Conservation (phyloP, 495 filamentous ascomycete species). For the Penicillium bialowiezense region DNA sequence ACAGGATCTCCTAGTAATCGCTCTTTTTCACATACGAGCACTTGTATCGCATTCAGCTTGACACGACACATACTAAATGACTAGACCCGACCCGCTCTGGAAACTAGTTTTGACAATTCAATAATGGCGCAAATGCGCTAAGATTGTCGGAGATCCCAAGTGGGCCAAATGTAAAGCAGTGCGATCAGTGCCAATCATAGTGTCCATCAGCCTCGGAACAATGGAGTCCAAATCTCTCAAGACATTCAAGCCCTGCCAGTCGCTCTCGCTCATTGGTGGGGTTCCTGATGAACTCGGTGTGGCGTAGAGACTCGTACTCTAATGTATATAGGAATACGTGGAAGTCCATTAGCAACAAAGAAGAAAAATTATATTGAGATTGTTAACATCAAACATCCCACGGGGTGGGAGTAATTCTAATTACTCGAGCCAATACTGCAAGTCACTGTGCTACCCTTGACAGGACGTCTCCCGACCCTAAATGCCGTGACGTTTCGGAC, state of each 20-base stretch:
- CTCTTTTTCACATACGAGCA: too few relatives aligned
- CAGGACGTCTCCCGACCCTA: constrained; percentile 3
- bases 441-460: background rate
- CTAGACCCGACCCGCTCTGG: background rate
- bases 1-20: background rate
- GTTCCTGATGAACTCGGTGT: background rate
- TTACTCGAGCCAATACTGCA: too few relatives aligned
- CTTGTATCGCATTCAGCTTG: constrained; percentile 2
- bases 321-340: too few relatives aligned
- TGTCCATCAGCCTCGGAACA: background rate
- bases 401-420: background rate
- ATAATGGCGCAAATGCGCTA: background rate
- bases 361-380: background rate
- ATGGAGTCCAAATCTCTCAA: background rate
- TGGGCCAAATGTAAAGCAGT: background rate
- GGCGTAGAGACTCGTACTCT: background rate
- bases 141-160: background rate
- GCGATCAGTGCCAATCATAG: background rate
- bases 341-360: too few relatives aligned
- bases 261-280: background rate
- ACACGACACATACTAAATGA: background rate
- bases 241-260: background rate
- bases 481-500: constrained; percentile 4
- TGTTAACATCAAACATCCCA: background rate
- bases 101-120: constrained; percentile 5